Percentiles rank a stretch among this genome's conserved stretches.
phyloP scores from a whole-genome alignment of 1,139 yeast species.

The Casaregolazyma lundiana region DNA sequence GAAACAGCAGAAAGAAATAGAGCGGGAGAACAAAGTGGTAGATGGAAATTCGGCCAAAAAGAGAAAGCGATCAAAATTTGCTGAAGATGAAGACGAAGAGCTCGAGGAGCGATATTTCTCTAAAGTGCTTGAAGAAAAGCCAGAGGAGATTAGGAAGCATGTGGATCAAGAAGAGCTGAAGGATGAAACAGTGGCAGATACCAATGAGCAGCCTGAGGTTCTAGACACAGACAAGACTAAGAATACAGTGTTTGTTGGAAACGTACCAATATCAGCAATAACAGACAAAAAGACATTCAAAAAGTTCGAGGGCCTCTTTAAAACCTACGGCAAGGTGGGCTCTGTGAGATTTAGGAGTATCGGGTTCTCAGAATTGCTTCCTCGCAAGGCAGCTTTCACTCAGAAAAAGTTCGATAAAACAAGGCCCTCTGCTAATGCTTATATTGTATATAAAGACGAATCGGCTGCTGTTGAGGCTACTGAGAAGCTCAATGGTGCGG shows the following conservation, averaged over 20 bases:
- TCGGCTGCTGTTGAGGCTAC: slow-evolving; percentile 52
- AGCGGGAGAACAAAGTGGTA: not conserved
- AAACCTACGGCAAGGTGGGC: slow-evolving; percentile 54
- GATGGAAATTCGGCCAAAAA: slow-evolving; percentile 4
- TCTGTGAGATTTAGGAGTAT: slow-evolving; percentile 89
- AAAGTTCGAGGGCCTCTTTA: slow-evolving; percentile 58
- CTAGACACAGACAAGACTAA: slow-evolving; percentile 62
- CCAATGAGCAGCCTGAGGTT: slow-evolving; percentile 18
- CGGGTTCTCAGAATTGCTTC: slow-evolving; percentile 81
- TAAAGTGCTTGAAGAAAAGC: slow-evolving; percentile 1
- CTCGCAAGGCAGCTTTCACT: slow-evolving; percentile 88
- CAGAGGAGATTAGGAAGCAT: slow-evolving; percentile 23
- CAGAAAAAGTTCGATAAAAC: slow-evolving; percentile 72
- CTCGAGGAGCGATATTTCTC: slow-evolving; percentile 7
- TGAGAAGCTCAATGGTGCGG: slow-evolving; percentile 53
- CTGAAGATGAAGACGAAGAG: slow-evolving; percentile 6
- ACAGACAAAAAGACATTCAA: slow-evolving; percentile 59
- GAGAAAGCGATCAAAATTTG: slow-evolving; percentile 7
- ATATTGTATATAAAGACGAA: slow-evolving; percentile 64
- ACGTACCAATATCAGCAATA: slow-evolving; percentile 63
- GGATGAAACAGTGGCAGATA: slow-evolving; percentile 21
- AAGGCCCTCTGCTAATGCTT: slow-evolving; percentile 82
- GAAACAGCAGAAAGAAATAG: not conserved
- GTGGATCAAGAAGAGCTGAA: slow-evolving; percentile 27
- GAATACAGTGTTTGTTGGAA: slow-evolving; percentile 85